Evolutionary conservation across 139 green algal species (phyloP).

Genomic region (Chlorella sorokiniana): DNA sequence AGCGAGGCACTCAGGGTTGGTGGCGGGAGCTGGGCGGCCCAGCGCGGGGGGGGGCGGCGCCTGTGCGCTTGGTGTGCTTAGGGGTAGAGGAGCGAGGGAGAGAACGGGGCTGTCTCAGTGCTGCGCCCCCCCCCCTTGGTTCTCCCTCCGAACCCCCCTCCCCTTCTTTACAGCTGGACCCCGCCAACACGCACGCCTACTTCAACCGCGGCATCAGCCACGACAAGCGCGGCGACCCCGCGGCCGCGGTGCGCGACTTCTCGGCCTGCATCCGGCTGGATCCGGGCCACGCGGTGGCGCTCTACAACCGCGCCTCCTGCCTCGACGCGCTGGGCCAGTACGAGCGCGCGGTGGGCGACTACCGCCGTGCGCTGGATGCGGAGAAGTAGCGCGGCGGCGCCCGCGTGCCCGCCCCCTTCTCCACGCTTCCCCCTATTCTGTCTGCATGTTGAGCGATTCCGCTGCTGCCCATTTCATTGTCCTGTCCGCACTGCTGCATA

Average conservation of each 20-base stretch:
- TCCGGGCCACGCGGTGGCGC: conserved; percentile 61
- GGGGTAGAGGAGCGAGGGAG: too few species aligned
- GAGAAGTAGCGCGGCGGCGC: background rate
- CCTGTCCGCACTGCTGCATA: too few species aligned
- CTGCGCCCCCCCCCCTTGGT: background rate
- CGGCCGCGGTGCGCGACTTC: conserved; percentile 63
- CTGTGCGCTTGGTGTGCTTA: background rate
- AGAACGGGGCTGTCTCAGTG: too few species aligned
- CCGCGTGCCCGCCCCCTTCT: background rate
- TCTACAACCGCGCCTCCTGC: conserved; percentile 59
- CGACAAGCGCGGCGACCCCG: conserved; percentile 63
- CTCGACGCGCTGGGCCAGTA: conserved; percentile 59
- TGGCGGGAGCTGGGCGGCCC: background rate
- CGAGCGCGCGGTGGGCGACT: conserved; percentile 58
- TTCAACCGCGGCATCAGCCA: conserved; percentile 62
- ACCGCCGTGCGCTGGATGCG: conserved; percentile 50
- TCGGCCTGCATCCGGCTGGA: conserved; percentile 57
- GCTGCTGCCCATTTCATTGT: too few species aligned
- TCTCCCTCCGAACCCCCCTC: background rate
- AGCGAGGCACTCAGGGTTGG: conserved; percentile 3
- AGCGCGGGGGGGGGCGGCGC: background rate
- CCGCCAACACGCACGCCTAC: conserved; percentile 8
- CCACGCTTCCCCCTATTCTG: background rate
- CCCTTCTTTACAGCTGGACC: conserved; percentile 6
- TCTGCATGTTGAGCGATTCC: too few species aligned